Conservation (phyloP, 2,329 filamentous ascomycete genomes). For the Purpureocillium lavendulum region DNA sequence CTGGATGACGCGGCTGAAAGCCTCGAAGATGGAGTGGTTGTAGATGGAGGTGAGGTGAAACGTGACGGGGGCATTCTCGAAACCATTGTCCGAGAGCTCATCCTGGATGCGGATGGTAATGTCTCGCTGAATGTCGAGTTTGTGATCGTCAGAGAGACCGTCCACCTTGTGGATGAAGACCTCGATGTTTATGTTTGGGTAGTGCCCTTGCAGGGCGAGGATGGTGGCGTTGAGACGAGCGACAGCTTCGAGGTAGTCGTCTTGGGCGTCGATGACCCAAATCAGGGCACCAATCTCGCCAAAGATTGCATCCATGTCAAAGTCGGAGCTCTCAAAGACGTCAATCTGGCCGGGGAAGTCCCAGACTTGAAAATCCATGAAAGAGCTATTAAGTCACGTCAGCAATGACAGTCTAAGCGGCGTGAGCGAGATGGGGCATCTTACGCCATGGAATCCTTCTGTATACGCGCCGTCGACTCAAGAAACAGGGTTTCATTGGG, state of each 20-base stretch:
- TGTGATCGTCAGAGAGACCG: constrained; percentile 93
- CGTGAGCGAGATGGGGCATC: constrained; percentile 22
- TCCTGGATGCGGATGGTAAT: constrained; percentile 95
- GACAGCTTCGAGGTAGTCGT: constrained; percentile 92
- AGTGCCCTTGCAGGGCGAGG: constrained; percentile 76
- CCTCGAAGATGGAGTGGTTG: constrained; percentile 97
- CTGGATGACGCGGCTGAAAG: constrained; percentile 96
- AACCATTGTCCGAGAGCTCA: constrained; percentile 85
- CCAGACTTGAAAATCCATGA: constrained; percentile 99
- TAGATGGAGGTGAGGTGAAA: constrained; percentile 98
- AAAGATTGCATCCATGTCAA: constrained; percentile 90
- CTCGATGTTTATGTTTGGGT: constrained; percentile 92
- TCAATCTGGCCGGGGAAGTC: constrained; percentile 94
- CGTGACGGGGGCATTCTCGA: constrained; percentile 87
- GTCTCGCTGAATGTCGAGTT: constrained; percentile 90
- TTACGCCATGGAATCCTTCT: constrained; percentile 92
- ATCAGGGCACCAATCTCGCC: constrained; percentile 89
- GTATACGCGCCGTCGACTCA: constrained; percentile 88
- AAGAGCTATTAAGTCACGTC: constrained; percentile 54
- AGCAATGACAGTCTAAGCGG: constrained; percentile 1
- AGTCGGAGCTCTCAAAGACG: constrained; percentile 75
- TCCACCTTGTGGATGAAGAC: constrained; percentile 99
- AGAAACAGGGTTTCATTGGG: constrained; percentile 93
- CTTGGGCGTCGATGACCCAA: constrained; percentile 97
- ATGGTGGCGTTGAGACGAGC: constrained; percentile 82